These are phyloP conservation scores for Phytophthora pini DNA, from an alignment of 352 stramenopile species.

Conservation along the genomic window DNA sequence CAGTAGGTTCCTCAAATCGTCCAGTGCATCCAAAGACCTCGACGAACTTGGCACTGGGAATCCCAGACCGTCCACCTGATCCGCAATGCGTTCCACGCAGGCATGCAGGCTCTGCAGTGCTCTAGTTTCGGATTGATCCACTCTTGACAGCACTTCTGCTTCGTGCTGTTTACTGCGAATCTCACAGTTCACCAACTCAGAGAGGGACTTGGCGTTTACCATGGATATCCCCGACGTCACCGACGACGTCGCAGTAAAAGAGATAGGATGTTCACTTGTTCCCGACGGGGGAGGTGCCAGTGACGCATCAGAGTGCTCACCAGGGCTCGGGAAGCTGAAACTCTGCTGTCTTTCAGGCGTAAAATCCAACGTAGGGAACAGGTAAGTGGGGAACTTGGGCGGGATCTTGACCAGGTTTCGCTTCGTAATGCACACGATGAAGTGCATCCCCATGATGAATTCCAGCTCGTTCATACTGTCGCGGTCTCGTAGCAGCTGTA, in stretches of 20 bases:
- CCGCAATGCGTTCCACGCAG: slow-evolving; percentile 48
- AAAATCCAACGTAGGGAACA: slow-evolving; percentile 72
- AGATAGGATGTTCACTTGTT: background rate
- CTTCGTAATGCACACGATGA: slow-evolving; percentile 84
- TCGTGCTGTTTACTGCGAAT: slow-evolving; percentile 47
- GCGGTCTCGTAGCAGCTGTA: slow-evolving; percentile 40
- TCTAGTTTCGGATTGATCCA: slow-evolving; percentile 45
- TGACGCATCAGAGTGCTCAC: slow-evolving; percentile 9
- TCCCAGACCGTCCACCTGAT: slow-evolving; percentile 56
- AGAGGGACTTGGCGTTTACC: slow-evolving; percentile 41
- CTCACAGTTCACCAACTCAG: slow-evolving; percentile 50
- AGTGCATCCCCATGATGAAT: slow-evolving; percentile 79
- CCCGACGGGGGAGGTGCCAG: slow-evolving; percentile 3
- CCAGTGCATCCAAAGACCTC: slow-evolving; percentile 53
- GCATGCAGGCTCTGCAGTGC: slow-evolving; percentile 50
- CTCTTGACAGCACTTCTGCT: slow-evolving; percentile 25
- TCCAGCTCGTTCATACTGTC: slow-evolving; percentile 54
- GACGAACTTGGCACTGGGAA: slow-evolving; percentile 52
- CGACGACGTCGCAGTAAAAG: slow-evolving; percentile 7
- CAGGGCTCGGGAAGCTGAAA: slow-evolving; percentile 19
- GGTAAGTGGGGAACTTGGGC: slow-evolving; percentile 52
- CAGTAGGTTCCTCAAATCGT: slow-evolving; percentile 66
- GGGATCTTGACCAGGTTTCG: slow-evolving; percentile 61
- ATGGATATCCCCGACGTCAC: slow-evolving; percentile 27
- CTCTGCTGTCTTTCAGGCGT: slow-evolving; percentile 26